Conservation (phyloP, 441 rosid genomes). For the Euphorbia celastroides region DNA sequence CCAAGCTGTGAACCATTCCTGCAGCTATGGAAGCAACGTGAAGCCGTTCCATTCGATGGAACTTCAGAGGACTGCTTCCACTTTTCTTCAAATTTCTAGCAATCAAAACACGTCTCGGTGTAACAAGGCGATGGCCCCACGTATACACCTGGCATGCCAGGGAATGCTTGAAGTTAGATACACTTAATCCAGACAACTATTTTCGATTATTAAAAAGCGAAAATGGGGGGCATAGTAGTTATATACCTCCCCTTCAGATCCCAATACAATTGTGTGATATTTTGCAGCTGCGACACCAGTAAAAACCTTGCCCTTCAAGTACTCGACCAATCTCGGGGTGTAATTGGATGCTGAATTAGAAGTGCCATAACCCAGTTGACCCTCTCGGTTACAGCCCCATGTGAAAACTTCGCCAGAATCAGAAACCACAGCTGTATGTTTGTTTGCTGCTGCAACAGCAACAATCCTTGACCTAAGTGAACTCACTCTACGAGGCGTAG, state of each 20-base stretch:
- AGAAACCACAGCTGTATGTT: conserved; percentile 92
- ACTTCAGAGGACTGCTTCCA: conserved; percentile 59
- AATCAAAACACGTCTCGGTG: conserved; percentile 76
- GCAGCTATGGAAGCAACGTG: conserved; percentile 82
- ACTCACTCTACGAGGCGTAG: conserved; percentile 93
- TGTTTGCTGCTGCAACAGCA: conserved; percentile 96
- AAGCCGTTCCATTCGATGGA: conserved; percentile 66
- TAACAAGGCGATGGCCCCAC: conserved; percentile 98
- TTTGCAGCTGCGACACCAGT: conserved; percentile 70
- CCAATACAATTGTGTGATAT: conserved; percentile 81
- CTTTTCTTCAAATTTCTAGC: conserved; percentile 74
- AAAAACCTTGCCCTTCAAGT: conserved; percentile 75
- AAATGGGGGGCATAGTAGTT: too few relatives aligned
- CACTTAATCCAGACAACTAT: not conserved
- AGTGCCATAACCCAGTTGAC: conserved; percentile 99
- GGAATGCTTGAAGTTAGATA: conserved; percentile 17
- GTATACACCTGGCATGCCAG: conserved; percentile 62
- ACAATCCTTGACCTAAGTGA: conserved; percentile 65
- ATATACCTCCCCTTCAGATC: conserved; percentile 96
- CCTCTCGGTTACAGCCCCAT: conserved; percentile 98
- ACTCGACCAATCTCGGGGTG: conserved; percentile 88
- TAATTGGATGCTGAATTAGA: conserved; percentile 97
- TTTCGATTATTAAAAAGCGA: not conserved
- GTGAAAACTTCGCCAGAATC: conserved; percentile 95
- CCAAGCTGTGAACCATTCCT: conserved; percentile 92